These are phyloP conservation scores for Mycena polygramma DNA, from an alignment of 768 basidiomycete species.

Conservation along the genomic window DNA sequence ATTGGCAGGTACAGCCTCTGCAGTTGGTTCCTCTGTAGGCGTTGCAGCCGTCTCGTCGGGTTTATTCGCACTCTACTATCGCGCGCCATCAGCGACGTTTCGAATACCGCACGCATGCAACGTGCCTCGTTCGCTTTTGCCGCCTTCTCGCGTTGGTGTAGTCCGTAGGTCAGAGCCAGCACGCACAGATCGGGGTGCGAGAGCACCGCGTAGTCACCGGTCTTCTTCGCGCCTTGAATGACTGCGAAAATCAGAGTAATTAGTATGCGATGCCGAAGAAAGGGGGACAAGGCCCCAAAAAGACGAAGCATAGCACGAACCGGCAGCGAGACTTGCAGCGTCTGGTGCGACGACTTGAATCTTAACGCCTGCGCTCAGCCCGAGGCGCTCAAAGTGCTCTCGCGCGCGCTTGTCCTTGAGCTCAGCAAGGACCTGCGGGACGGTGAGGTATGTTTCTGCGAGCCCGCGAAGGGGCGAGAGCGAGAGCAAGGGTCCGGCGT, in stretches of 20 bases:
- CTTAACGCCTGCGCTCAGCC: constrained; percentile 80
- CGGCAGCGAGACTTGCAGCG: constrained; percentile 73
- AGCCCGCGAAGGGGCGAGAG: constrained; percentile 91
- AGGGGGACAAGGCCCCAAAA: not conserved
- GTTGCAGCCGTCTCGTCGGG: constrained; percentile 7
- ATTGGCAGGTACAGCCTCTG: constrained; percentile 10
- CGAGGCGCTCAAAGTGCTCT: constrained; percentile 87
- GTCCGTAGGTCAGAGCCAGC: constrained; percentile 86
- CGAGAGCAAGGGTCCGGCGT: constrained; percentile 93
- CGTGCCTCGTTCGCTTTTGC: constrained; percentile 45
- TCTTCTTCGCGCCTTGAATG: constrained; percentile 92
- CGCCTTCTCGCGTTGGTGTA: constrained; percentile 62
- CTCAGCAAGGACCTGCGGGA: constrained; percentile 91
- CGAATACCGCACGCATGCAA: not conserved
- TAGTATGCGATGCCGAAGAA: not conserved
- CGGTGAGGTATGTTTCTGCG: constrained; percentile 87
- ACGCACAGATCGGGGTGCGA: constrained; percentile 93
- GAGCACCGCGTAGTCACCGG: constrained; percentile 94
- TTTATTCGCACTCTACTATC: constrained; percentile 42
- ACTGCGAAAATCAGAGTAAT: constrained; percentile 60
- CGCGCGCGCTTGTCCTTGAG: constrained; percentile 89
- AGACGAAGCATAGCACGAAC: constrained; percentile 49
- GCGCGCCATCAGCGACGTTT: constrained; percentile 34
- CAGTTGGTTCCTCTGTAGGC: constrained; percentile 31
- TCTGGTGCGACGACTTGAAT: constrained; percentile 80